Conservation (phyloP, 2,329 filamentous ascomycete genomes). For the Geosmithia flava region DNA sequence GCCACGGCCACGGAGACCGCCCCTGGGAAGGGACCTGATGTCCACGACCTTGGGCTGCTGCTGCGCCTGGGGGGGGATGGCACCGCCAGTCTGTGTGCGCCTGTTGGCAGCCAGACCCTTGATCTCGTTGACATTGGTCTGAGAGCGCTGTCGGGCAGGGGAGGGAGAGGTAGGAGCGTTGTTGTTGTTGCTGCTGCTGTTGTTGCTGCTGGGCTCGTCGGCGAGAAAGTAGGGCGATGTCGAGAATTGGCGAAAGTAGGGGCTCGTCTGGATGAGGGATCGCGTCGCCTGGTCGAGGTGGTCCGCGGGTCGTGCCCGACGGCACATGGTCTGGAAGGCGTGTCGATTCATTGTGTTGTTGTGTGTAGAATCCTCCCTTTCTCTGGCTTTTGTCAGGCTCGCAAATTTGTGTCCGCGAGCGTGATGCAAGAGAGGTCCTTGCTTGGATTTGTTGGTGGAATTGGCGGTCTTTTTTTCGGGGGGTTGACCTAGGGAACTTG, state of each 20-base stretch:
- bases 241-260: conserved; percentile 23
- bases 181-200: conserved; percentile 1
- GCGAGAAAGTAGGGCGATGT: conserved; percentile 23
- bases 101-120: conserved; percentile 12
- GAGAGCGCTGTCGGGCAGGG: conserved; percentile 14
- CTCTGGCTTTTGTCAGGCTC: background rate
- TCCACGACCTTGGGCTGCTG: conserved; percentile 23
- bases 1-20: conserved; percentile 13
- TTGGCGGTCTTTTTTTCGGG: no score
- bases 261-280: conserved; percentile 10
- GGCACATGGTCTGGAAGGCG: conserved; percentile 22
- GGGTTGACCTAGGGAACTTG: background rate
- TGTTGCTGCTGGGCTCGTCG: conserved; percentile 12
- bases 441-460: background rate
- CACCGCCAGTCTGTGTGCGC: conserved; percentile 2
- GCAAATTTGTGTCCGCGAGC: background rate
- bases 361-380: background rate
- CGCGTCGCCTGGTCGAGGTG: conserved; percentile 16
- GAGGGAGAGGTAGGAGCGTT: conserved; percentile 5
- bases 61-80: conserved; percentile 3
- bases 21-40: conserved; percentile 21
- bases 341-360: conserved; percentile 10
- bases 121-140: conserved; percentile 20
- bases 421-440: background rate
- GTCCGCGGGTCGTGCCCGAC: conserved; percentile 19